Evolutionary conservation across 176 grass and related monocot genomes (phyloP).

Genomic region (Oryza glaberrima): DNA sequence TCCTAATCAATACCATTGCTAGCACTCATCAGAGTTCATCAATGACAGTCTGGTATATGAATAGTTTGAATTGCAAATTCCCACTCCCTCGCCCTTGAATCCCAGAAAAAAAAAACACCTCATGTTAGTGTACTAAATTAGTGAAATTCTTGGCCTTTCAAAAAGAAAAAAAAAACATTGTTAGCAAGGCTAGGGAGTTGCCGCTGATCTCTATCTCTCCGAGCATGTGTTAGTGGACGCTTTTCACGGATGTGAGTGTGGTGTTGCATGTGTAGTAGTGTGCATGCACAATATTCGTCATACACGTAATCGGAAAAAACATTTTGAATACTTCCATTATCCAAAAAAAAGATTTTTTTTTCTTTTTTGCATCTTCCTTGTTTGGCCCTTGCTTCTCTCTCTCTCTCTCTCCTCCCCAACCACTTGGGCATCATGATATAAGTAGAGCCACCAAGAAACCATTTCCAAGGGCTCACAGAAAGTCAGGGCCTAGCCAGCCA

Average conservation of each 20-base stretch:
- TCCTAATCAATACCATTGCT: conserved; percentile 3
- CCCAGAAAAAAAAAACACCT: conserved; percentile 14
- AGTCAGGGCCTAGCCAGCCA: conserved; percentile 27
- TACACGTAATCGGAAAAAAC: no score
- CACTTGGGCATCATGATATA: conserved; percentile 63
- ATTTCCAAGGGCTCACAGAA: conserved; percentile 47
- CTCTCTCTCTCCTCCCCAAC: conserved; percentile 18
- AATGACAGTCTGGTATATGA: not conserved
- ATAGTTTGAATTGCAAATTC: conserved; percentile 35
- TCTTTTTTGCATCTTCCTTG: conserved; percentile 30
- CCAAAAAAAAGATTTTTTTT: not conserved
- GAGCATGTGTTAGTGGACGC: no score
- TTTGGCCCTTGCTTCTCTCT: conserved; percentile 33
- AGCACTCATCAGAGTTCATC: conserved; percentile 23
- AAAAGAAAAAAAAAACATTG: no score
- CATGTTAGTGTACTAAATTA: conserved; percentile 17
- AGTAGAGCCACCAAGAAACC: conserved; percentile 47
- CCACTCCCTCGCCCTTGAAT: not conserved
- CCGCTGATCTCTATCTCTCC: no score
- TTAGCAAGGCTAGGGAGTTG: no score
- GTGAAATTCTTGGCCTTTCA: not conserved
- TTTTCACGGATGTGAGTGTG: no score
- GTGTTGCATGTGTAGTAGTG: no score
- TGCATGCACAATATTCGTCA: no score
- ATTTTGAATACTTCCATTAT: no score